A percentile compares a stretch with the other conserved stretches of the same genome.
Evolutionary conservation across 2,329 filamentous ascomycete species (phyloP).

Genomic region (Neoarthrinium moseri): DNA sequence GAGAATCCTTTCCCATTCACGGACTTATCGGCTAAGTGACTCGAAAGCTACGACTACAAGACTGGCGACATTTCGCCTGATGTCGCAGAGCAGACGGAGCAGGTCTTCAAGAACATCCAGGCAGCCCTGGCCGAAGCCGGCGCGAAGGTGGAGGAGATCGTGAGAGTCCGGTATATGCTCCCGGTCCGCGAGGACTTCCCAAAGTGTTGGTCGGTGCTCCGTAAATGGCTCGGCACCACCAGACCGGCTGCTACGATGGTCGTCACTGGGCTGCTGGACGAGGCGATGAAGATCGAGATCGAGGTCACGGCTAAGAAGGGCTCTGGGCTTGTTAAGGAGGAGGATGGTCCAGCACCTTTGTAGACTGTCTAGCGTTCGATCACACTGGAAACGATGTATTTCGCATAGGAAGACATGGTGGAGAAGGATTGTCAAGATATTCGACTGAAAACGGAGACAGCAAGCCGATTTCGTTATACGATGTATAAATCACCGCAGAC

Average conservation of each 20-base stretch:
- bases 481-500: too few relatives aligned
- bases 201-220: constrained; percentile 47
- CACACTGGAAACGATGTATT: too few relatives aligned
- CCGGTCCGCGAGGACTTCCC: constrained; percentile 46
- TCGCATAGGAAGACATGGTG: too few relatives aligned
- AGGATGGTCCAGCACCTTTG: not conserved
- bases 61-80: constrained; percentile 43
- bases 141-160: constrained; percentile 42
- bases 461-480: too few relatives aligned
- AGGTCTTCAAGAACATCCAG: constrained; percentile 46
- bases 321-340: not conserved
- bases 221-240: constrained; percentile 47
- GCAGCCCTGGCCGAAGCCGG: constrained; percentile 43
- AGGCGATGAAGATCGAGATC: constrained; percentile 37
- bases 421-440: too few relatives aligned
- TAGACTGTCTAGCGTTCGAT: too few relatives aligned
- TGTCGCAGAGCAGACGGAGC: constrained; percentile 48
- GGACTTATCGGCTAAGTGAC: not conserved
- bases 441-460: too few relatives aligned
- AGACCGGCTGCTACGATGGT: constrained; percentile 54
- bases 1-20: not conserved
- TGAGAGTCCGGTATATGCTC: constrained; percentile 52
- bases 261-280: constrained; percentile 49
- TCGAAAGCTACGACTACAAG: constrained; percentile 46
- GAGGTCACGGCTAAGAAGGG: constrained; percentile 20